Evolutionary conservation across 257 asterid species (phyloP), one percentile per base, ranked within the genome.

Genomic region (Solanum virginianum): DNA sequence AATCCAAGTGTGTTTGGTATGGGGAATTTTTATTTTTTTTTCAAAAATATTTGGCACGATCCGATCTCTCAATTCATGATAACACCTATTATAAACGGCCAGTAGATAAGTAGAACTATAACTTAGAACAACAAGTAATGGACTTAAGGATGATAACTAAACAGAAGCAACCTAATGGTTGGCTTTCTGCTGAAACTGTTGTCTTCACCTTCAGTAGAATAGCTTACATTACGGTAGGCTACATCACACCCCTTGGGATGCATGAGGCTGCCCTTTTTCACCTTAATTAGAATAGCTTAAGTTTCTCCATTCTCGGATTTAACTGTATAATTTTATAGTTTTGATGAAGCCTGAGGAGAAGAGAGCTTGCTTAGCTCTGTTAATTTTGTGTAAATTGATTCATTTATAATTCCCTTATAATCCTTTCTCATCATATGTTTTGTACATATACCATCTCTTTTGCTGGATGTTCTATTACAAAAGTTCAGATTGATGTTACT

Each of bases 111-210:
- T 26, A 26, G 26, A 26, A 26, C 26, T 26, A 26, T 26, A 26
- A 26, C 26, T 26, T 26, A 26, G 26, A 26, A 26, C 26, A 26
- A 1, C 26, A 26, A 26, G 26, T 26, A 26, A 26, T 26, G 26
- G 26, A 26, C 26, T 1, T 26, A 26, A 26, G 26, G 26, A 26
- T 26, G 26, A 26, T 26, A 26, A 26, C 26, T 26, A 26, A 26
- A 26, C 26, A 26, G 26, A 26, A 26, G 26, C 26, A 26, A n/a
- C 43, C 49, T 91, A 60, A 79, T 85, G 86, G 89, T 85, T 26
- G 93, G 93, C 62, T 79, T 91, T 85, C 84, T 91, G 72, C 81
- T 88, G 65, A 89, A 88, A 87, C 85, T 89, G 86, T 88, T 87
- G 82, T 86, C 91, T n/a, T 85, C 90, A 2, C 90, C 89, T 63